phyloP scores from a whole-genome alignment of 176 grass and related monocot genomes.

The Ensete ventricosum region DNA sequence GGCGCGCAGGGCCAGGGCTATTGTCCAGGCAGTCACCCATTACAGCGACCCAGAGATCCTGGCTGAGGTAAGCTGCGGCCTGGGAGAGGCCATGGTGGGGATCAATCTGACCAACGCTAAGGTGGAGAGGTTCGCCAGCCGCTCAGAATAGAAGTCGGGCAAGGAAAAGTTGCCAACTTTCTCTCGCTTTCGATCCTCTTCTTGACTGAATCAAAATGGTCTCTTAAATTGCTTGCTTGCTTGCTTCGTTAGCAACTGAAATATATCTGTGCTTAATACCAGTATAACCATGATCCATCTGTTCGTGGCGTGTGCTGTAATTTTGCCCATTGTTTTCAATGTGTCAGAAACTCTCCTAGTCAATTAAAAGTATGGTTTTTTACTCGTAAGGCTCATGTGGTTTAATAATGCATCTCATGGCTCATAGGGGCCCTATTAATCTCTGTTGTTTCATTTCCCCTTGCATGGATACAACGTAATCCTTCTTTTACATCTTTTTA shows the following conservation, averaged over 20 bases:
- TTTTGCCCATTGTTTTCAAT: neutral
- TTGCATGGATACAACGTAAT: no score
- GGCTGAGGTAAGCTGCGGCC: neutral
- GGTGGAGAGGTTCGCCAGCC: conserved; percentile 3
- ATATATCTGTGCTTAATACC: neutral
- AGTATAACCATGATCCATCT: neutral
- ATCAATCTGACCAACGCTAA: neutral
- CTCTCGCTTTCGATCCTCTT: neutral
- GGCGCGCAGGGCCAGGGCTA: neutral
- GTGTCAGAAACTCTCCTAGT: no score
- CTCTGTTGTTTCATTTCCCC: no score
- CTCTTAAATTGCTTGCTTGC: neutral
- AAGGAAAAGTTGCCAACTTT: neutral
- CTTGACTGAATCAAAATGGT: neutral
- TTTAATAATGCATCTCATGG: no score
- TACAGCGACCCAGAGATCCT: conserved; percentile 1
- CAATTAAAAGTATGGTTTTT: no score
- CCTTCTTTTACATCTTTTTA: no score
- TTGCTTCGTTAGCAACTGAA: neutral
- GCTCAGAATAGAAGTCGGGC: neutral
- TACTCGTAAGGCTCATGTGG: no score
- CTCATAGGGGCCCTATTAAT: no score
- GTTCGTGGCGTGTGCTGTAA: neutral
- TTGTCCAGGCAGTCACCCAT: neutral
- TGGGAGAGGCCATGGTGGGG: conserved; percentile 1